Conservation (phyloP, 2,329 filamentous ascomycete genomes). For the Cladophialophora yegresii region DNA sequence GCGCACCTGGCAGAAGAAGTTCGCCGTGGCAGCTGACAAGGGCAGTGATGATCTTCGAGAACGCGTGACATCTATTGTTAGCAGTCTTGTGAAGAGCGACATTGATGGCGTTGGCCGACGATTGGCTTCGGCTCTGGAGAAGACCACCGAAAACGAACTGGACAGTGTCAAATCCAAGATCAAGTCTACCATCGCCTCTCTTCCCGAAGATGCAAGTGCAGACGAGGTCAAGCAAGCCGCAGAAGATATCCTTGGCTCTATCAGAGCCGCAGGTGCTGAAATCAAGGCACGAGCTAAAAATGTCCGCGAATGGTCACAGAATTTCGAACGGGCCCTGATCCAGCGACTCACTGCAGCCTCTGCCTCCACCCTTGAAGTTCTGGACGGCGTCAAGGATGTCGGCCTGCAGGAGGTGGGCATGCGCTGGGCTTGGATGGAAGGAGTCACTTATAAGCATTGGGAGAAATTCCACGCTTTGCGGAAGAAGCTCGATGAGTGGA, state of each 20-base stretch:
- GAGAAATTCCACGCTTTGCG: constrained; percentile 88
- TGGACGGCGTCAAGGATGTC: constrained; percentile 78
- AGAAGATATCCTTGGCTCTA: constrained; percentile 55
- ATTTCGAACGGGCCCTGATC: constrained; percentile 70
- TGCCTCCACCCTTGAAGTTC: constrained; percentile 77
- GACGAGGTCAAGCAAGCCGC: constrained; percentile 55
- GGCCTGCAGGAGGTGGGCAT: constrained; percentile 90
- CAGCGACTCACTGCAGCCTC: constrained; percentile 70
- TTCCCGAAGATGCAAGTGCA: constrained; percentile 62
- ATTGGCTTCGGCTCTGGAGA: constrained; percentile 68
- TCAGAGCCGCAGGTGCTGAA: constrained; percentile 68
- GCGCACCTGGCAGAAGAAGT: constrained; percentile 82
- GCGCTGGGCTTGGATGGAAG: constrained; percentile 92
- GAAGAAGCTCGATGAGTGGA: constrained; percentile 80
- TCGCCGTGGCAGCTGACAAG: constrained; percentile 80
- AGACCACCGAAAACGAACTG: constrained; percentile 65
- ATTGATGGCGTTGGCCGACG: constrained; percentile 66
- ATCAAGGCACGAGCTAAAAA: constrained; percentile 77
- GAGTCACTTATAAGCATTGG: constrained; percentile 97
- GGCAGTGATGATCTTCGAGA: constrained; percentile 69
- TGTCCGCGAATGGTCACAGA: constrained; percentile 73
- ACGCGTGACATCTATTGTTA: constrained; percentile 70
- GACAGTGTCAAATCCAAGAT: constrained; percentile 68
- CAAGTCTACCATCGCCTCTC: constrained; percentile 53
- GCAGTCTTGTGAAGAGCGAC: constrained; percentile 65